Percentiles rank a stretch among this genome's conserved stretches.
Conservation (phyloP, 768 basidiomycete species). For the Xanthoconium stramineum region DNA sequence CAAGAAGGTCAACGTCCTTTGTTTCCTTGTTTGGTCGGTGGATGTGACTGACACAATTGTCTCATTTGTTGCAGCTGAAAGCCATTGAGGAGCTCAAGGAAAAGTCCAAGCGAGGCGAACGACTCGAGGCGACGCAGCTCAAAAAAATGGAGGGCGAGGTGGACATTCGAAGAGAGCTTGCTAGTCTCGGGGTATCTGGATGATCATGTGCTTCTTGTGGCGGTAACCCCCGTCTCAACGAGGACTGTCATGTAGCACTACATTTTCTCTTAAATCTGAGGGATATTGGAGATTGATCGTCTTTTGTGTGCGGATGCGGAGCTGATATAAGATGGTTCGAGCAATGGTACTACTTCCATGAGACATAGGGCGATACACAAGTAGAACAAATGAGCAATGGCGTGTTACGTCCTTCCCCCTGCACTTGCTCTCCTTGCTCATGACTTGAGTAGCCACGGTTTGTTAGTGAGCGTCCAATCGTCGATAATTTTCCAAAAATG, state of each 20-base stretch:
- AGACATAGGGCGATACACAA: not conserved
- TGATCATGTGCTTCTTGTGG: constrained; percentile 2
- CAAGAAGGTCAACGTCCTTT: constrained; percentile 69
- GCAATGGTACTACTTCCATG: too few relatives aligned
- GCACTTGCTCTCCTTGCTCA: constrained; percentile 16
- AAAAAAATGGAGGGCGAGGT: constrained; percentile 95
- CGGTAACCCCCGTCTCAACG: not conserved
- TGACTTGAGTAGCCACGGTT: constrained; percentile 65
- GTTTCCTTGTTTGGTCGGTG: not conserved
- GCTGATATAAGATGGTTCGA: too few relatives aligned
- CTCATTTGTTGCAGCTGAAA: constrained; percentile 60
- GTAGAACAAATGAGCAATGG: not conserved
- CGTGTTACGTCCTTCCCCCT: not conserved
- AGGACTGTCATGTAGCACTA: not conserved
- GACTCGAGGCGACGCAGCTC: constrained; percentile 90
- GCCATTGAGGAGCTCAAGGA: constrained; percentile 99
- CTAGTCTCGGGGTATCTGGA: constrained; percentile 29
- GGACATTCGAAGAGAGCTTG: constrained; percentile 80
- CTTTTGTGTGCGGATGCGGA: too few relatives aligned
- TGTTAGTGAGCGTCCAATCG: constrained; percentile 76
- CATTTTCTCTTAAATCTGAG: constrained; percentile 6
- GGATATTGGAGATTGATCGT: not conserved
- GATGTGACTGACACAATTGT: not conserved
- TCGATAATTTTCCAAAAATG: constrained; percentile 96
- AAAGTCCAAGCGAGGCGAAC: constrained; percentile 84